Evolutionary conservation across 2,329 filamentous ascomycete species (phyloP).

Genomic region (Neopestalotiopsis sp.): DNA sequence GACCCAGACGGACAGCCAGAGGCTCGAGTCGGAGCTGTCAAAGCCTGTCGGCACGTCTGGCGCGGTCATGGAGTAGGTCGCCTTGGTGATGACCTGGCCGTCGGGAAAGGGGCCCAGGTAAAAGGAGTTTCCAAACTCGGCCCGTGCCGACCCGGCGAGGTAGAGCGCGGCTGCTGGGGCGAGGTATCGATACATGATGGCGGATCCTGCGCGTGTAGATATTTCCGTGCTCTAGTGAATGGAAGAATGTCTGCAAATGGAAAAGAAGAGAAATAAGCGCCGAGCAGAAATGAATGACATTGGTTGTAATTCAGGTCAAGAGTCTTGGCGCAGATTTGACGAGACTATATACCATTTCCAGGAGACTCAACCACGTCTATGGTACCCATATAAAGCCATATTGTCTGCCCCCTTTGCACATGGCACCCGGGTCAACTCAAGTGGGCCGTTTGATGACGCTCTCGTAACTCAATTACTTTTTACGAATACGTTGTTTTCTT

Average conservation of each 20-base stretch:
- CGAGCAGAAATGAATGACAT: background rate
- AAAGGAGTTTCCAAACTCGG: constrained; percentile 22
- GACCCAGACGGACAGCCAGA: constrained; percentile 21
- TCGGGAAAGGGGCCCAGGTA: constrained; percentile 21
- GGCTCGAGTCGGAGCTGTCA: constrained; percentile 13
- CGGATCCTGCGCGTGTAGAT: background rate
- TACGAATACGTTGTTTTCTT: background rate
- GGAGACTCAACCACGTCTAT: background rate
- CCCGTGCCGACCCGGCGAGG: background rate
- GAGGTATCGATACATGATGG: background rate
- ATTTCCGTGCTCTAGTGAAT: background rate
- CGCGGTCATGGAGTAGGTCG: constrained; percentile 20
- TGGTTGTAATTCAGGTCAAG: background rate
- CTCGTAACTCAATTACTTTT: background rate
- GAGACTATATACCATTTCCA: background rate
- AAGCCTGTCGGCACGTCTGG: constrained; percentile 17
- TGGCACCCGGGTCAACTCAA: background rate
- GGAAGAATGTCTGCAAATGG: background rate
- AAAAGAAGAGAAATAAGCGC: background rate
- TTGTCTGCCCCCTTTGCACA: background rate
- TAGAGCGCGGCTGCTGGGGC: background rate
- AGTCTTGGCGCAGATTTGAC: background rate
- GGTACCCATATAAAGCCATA: too few relatives aligned
- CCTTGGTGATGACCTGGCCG: constrained; percentile 21
- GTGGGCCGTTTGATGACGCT: background rate